Conservation (phyloP, 768 basidiomycete species). For the Macrolepiota fuliginosa region DNA sequence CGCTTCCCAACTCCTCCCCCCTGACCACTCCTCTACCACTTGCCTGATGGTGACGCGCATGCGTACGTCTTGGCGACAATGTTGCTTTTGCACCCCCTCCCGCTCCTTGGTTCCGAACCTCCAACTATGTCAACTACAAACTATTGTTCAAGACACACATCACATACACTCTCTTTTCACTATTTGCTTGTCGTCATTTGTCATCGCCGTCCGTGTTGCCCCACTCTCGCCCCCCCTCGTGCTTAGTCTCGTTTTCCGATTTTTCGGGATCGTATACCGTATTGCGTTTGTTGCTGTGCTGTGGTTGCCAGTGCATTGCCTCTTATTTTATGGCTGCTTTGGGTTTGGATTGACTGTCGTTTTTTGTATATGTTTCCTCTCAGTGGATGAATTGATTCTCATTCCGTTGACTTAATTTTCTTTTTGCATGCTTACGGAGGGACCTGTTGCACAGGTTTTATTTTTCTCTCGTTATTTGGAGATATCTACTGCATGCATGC, state of each 20-base stretch:
- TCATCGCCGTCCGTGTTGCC: not conserved
- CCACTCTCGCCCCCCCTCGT: constrained; percentile 3
- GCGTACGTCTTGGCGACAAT: too few species aligned
- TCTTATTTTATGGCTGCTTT: not conserved
- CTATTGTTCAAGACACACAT: not conserved
- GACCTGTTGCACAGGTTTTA: not conserved
- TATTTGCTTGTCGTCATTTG: not conserved
- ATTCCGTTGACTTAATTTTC: not conserved
- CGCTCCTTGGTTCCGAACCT: not conserved
- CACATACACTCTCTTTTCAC: not conserved
- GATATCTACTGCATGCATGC: not conserved
- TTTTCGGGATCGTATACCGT: not conserved
- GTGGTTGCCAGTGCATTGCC: not conserved
- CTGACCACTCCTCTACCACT: not conserved
- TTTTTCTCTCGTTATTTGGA: not conserved
- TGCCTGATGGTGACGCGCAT: not conserved
- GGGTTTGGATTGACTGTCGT: not conserved
- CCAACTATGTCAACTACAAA: not conserved
- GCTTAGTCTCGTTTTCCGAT: not conserved
- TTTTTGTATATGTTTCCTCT: not conserved
- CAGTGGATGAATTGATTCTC: not conserved
- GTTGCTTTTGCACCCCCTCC: not conserved
- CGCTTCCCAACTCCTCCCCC: not conserved
- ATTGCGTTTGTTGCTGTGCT: not conserved
- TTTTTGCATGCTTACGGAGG: not conserved